A percentile compares a stretch with the other conserved stretches of the same genome.
Conservation (phyloP, 208 protist species). For the Trichomonas vaginalis region DNA sequence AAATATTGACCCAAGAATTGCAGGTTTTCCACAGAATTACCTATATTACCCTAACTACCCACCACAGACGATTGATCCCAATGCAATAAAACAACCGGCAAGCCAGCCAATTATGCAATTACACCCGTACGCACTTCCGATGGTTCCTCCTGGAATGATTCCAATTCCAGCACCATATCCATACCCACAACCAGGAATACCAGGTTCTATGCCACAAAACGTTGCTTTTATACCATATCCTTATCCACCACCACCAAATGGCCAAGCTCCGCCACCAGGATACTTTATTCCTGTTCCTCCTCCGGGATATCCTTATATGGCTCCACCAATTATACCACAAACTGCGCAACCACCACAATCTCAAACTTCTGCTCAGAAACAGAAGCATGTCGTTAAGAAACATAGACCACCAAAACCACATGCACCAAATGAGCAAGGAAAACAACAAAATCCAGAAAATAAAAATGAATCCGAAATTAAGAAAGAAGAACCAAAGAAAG, state of each 20-base stretch:
- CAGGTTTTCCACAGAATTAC: background rate
- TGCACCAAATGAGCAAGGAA: too few relatives aligned
- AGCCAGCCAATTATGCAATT: background rate
- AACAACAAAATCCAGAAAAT: too few relatives aligned
- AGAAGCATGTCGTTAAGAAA: too few relatives aligned
- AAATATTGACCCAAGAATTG: background rate
- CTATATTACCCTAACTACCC: background rate
- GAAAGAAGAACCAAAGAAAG: too few relatives aligned
- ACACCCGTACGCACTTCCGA: background rate
- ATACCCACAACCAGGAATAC: background rate
- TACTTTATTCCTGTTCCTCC: background rate
- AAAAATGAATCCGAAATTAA: too few relatives aligned
- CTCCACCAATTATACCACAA: too few relatives aligned
- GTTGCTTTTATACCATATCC: background rate
- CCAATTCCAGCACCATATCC: background rate
- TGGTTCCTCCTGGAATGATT: background rate
- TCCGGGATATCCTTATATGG: background rate
- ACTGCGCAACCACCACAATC: too few relatives aligned
- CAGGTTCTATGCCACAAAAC: background rate
- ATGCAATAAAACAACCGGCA: background rate
- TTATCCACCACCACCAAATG: background rate
- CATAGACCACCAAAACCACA: too few relatives aligned
- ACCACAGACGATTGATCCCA: background rate
- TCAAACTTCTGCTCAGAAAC: too few relatives aligned
- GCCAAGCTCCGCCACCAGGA: background rate